Evolutionary conservation across 305 asterid genomes (phyloP), one percentile per base, ranked within the genome.

Genomic region (Fraxinus platypoda): DNA sequence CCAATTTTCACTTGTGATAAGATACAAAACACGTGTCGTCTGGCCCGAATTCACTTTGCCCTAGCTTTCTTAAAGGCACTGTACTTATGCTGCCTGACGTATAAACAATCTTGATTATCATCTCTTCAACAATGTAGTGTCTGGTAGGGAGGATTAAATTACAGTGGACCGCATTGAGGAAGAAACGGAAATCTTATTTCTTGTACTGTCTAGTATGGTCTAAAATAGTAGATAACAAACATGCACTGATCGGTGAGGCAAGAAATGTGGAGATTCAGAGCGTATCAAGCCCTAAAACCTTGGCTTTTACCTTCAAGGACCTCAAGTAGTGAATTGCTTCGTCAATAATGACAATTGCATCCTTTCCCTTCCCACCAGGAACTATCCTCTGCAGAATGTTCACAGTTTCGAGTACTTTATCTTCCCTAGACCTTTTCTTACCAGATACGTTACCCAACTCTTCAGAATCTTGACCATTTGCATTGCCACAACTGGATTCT

Each of bases 241-340:
- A 0, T 70, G 38, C 75, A 30, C 75, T 4, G 37, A 70, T 49
- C 30, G 68, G 70, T 49, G 71, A 77, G 46, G 46, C 46, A 52
- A 17, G 46, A n/a, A 37, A 71, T 43, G 64, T 57, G 3, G 31
- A 34, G n/a, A 68, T 82, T 80, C 87, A 86, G 15, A 80, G 86
- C 31, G 87, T 8, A 83, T 83, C 88, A n/a, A 88, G 87, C 77
- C 93, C 90, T 41, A 88, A 79, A 35, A 87, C 83, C 85, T 82
- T 84, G 78, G 88, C 91, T 79, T 88, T 78, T 26, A 74, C 85
- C 71, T 84, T 90, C 82, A 90, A 76, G 77, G 85, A 77, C 73
- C 76, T 88, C 87, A 90, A 84, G 87, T 88, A 85, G 43, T 49
- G 81, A 77, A 90, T 90, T 73, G 93, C 89, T 81, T 87, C 88